Conservation (phyloP, 1,284 basidiomycete species). For the Trichosporon sp. region DNA sequence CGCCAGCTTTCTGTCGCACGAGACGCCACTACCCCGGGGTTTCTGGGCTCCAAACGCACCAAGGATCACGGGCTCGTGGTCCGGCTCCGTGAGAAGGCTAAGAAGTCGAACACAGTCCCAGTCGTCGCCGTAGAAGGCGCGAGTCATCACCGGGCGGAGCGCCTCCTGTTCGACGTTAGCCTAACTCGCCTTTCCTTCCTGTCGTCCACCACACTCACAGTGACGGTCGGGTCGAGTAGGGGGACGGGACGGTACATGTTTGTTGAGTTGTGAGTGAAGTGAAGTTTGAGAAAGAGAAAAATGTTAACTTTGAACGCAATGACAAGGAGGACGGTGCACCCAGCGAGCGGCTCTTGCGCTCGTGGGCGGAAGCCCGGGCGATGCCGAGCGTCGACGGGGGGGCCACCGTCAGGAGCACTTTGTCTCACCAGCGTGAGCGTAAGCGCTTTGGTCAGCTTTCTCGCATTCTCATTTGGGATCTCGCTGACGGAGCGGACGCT, state of each 20-base stretch:
- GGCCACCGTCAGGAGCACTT: constrained; percentile 1
- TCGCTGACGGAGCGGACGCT: not conserved
- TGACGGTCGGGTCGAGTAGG: not conserved
- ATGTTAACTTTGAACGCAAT: constrained; percentile 7
- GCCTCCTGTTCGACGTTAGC: constrained; percentile 6
- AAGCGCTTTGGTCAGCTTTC: not conserved
- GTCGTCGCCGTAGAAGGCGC: constrained; percentile 21
- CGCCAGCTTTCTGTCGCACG: not conserved
- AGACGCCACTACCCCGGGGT: not conserved
- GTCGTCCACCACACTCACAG: not conserved
- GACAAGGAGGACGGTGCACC: constrained; percentile 14
- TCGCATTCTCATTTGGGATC: not conserved
- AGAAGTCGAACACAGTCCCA: constrained; percentile 22
- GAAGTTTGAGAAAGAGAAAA: not conserved
- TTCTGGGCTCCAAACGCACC: not conserved
- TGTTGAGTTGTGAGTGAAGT: not conserved
- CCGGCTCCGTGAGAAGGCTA: not conserved
- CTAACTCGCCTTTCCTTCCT: too few species aligned
- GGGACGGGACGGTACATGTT: constrained; percentile 11
- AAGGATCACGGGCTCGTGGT: not conserved
- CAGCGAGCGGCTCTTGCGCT: constrained; percentile 14
- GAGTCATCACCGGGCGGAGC: constrained; percentile 21
- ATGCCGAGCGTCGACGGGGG: not conserved
- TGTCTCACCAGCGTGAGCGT: not conserved
- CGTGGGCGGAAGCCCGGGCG: not conserved